Evolutionary conservation across 2,329 filamentous ascomycete genomes (phyloP), one percentile per base, ranked within the genome.

Genomic region (Colletotrichum destructivum): DNA sequence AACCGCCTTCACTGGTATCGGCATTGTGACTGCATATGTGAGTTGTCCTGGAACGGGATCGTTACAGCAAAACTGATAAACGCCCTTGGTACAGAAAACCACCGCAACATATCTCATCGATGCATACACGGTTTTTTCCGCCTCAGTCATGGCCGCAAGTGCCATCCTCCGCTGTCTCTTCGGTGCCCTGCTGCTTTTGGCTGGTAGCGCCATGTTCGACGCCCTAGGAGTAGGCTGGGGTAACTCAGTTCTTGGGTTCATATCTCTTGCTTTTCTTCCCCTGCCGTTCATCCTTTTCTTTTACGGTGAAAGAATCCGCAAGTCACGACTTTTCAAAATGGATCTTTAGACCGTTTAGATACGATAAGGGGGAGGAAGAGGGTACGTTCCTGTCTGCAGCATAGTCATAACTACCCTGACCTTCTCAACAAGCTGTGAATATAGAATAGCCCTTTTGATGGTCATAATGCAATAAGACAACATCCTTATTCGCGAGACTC

Each of bases 71-170:
- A 47, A 15, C 52, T 65, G 8, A 65, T 40, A 49, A 57, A 1
- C 26, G n/a, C n/a, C 23, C 26, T 1, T 23, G 59, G 11, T 46
- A 49, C 49, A 63, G 65, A 47, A 40, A 16, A 55, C 67, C 15
- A 65, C 3, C 52, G 26, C 52, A 51, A 89, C 86, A 75, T 89
- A 89, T 68, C 81, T 90, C 16, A 85, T 88, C 62, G 88, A 89
- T 75, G 80, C 82, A 2, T 89, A 88, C 73, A 85, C 88, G 56
- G 80, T 85, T 68, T 89, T 90, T 73, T 88, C 90, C 1, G 91
- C 92, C 21, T 87, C 85, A 4, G 91, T 90, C 2, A 87, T 92
- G 12, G 91, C 91, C 0, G 90, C 91, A 2, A 92, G 87, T 75
- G 91, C 90, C 0, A 86, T 93, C 4, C 23, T 90, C 13, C 79